Evolutionary conservation across 441 rosid species (phyloP).

Genomic region (Melastoma candidum): DNA sequence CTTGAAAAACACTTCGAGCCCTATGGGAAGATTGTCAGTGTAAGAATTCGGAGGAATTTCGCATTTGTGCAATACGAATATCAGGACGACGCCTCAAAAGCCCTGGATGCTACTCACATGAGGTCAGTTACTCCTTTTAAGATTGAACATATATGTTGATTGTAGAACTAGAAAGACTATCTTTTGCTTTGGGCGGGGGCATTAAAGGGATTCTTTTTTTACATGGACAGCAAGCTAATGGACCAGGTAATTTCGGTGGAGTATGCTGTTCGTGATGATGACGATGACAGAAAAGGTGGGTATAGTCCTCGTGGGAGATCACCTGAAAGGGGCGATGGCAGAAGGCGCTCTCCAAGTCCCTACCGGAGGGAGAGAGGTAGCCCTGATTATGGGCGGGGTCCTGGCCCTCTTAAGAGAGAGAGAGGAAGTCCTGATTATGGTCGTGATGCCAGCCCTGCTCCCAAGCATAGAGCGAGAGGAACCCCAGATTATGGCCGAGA

Average conservation of each 20-base stretch:
- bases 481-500: conserved; percentile 33
- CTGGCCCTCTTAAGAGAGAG: conserved; percentile 44
- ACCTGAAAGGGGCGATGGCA: conserved; percentile 2
- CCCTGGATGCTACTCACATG: conserved; percentile 72
- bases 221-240: conserved; percentile 15
- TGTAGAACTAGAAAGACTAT: not conserved
- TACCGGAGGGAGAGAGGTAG: conserved; percentile 40
- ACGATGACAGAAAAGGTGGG: conserved; percentile 14
- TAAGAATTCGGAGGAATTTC: conserved; percentile 91
- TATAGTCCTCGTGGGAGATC: conserved; percentile 27
- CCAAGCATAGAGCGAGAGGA: conserved; percentile 33
- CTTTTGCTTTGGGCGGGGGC: not conserved
- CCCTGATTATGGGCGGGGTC: conserved; percentile 39
- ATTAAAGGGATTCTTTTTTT: not conserved
- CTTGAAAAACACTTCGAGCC: conserved; percentile 93
- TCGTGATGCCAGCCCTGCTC: conserved; percentile 31
- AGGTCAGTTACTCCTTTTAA: conserved; percentile 32
- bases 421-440: conserved; percentile 34
- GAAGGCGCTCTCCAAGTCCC: conserved; percentile 29
- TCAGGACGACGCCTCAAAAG: conserved; percentile 83
- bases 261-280: no score
- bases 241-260: no score
- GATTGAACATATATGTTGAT: no score
- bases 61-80: conserved; percentile 85
- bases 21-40: conserved; percentile 76